Base-by-base conservation (phyloP, 768 basidiomycete species). In the Paxillus involutus region DNA sequence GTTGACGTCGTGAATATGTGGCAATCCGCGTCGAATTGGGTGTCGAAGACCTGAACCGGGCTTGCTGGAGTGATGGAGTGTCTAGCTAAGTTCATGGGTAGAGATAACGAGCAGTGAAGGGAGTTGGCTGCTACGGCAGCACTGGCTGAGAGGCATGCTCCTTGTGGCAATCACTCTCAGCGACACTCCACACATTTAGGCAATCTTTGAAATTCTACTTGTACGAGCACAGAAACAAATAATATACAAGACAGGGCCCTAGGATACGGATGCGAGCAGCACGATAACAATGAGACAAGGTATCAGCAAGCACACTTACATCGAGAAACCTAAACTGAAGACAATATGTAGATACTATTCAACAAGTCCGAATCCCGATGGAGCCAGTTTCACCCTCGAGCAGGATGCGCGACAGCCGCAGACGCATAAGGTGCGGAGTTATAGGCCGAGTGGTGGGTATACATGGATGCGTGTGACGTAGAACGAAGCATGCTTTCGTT, bases 81-180 rank as follows among this genome's bases (percentile, higher is more conserved):
- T 64, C 91, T 84, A 63, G 85, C 90, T 66, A 93, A 78, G 78
- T 94, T 91, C 91, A 94, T 94, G 74, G 75, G 73, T 61, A 52
- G 43, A 59, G 32, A 52, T 51, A 54, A 57, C 63, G 56, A 50
- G 46, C 46, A 44, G 56, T 51, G 36, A 16, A 40, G 17, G 30
- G 46, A n/a, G 19, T 44, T 33, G n/a, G 26, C 32, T 43, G 30
- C 42, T 33, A 43, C 52, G 19, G 35, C 47, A 57, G 43, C 56
- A 45, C 51, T 35, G 32, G 47, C 6, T 6, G 4, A 44, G 53
- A 59, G 63, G 49, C 62, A 60, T 71, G 55, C 63, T 59, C 44
- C 32, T 44, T 54, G 56, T 54, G 56, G 52, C 30, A 14, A 26
- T 35, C 24, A 40, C 39, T 40, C 16, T 3, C 39, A 40, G 17